Conservation (phyloP, 306 rosid genomes). For the Trifolium fragiferum region DNA sequence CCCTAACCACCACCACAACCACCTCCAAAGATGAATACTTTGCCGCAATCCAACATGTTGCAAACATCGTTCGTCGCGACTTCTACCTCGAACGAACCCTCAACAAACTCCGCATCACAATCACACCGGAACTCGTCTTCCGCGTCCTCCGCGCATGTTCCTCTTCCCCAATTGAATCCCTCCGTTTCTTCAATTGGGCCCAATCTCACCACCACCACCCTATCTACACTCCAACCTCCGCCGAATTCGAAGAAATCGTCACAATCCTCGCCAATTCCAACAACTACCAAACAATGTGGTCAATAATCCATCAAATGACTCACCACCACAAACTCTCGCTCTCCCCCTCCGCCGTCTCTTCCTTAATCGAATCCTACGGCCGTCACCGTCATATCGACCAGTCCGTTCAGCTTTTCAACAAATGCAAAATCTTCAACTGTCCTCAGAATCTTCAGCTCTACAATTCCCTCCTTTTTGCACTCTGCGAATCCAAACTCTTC, state of each 20-base stretch:
- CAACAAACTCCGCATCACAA: constrained; percentile 74
- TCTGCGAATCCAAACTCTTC: constrained; percentile 73
- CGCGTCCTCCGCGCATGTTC: constrained; percentile 90
- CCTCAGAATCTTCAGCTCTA: constrained; percentile 57
- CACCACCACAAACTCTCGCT: constrained; percentile 51
- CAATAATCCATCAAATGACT: constrained; percentile 64
- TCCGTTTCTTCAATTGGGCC: constrained; percentile 96
- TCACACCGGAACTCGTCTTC: constrained; percentile 86
- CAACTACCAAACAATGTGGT: constrained; percentile 86
- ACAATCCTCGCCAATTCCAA: constrained; percentile 68
- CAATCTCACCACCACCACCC: constrained; percentile 60
- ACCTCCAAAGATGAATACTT: constrained; percentile 73
- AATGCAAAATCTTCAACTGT: constrained; percentile 50
- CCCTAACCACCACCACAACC: constrained; percentile 12
- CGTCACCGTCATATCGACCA: constrained; percentile 72
- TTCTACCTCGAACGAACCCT: constrained; percentile 93
- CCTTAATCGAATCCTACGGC: constrained; percentile 72
- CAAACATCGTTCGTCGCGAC: constrained; percentile 90
- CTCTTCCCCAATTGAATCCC: constrained; percentile 57
- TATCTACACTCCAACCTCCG: constrained; percentile 72
- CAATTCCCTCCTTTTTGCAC: constrained; percentile 76
- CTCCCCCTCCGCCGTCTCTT: constrained; percentile 69
- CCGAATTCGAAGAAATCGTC: constrained; percentile 83
- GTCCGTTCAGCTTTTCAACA: constrained; percentile 79
- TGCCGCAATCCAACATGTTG: constrained; percentile 78